A percentile compares a stretch with the other conserved stretches of the same genome.
Conservation (phyloP, 805 yeast species). For the Wickerhamomyces chambardii region DNA sequence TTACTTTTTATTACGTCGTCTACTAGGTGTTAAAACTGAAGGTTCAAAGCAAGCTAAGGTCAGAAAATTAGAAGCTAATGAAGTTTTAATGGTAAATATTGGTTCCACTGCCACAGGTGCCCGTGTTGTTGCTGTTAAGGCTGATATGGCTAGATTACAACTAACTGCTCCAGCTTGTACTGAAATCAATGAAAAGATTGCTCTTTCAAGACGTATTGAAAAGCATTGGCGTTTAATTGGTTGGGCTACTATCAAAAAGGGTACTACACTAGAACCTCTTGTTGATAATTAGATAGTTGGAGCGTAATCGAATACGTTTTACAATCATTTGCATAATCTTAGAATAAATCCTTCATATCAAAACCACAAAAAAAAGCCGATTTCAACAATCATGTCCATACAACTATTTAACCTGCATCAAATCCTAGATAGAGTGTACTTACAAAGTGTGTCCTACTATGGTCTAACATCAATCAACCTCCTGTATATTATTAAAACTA, state of each 20-base stretch:
- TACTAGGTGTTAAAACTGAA: slow-evolving; percentile 96
- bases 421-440: too few relatives aligned
- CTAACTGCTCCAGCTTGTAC: slow-evolving; percentile 99
- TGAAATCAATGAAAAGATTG: slow-evolving; percentile 96
- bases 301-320: too few relatives aligned
- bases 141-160: slow-evolving; percentile 98
- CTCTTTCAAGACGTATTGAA: slow-evolving; percentile 97
- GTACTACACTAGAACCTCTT: slow-evolving; percentile 79
- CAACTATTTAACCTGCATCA: too few relatives aligned
- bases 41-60: slow-evolving; percentile 97
- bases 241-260: slow-evolving; percentile 98
- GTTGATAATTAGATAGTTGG: slow-evolving; percentile 10
- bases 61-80: slow-evolving; percentile 87
- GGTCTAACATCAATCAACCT: too few relatives aligned
- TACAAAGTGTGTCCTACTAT: too few relatives aligned
- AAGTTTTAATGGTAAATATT: slow-evolving; percentile 96
- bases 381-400: too few relatives aligned
- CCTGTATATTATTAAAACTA: too few relatives aligned
- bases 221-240: slow-evolving; percentile 99
- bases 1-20: slow-evolving; percentile 91
- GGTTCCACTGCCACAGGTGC: slow-evolving; percentile 99
- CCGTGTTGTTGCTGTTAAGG: slow-evolving; percentile 94
- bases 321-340: too few relatives aligned
- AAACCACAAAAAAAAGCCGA: too few relatives aligned
- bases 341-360: too few relatives aligned